A percentile compares a stretch with the other conserved stretches of the same genome.
phyloP scores from a whole-genome alignment of 108 stramenopile species.

The Nitzschia sp. region DNA sequence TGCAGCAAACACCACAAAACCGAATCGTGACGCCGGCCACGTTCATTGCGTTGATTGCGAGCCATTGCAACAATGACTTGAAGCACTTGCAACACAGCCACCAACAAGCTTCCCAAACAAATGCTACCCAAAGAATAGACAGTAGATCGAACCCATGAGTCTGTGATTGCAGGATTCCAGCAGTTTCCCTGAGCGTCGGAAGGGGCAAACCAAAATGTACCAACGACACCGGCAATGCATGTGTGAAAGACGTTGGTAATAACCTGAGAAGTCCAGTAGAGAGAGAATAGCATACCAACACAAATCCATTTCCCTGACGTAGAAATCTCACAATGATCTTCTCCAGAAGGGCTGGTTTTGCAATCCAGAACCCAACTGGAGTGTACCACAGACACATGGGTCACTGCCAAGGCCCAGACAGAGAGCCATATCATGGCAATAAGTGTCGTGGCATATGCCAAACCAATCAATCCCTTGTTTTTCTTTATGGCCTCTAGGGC shows the following conservation, averaged over 20 bases:
- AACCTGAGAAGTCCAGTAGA: slow-evolving; percentile 79
- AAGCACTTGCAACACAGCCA: slow-evolving; percentile 60
- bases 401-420: slow-evolving; percentile 36
- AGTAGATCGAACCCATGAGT: slow-evolving; percentile 47
- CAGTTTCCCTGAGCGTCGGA: slow-evolving; percentile 35
- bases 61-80: slow-evolving; percentile 36
- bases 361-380: slow-evolving; percentile 20
- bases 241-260: slow-evolving; percentile 77
- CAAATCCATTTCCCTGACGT: slow-evolving; percentile 13
- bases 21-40: slow-evolving; percentile 2
- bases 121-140: slow-evolving; percentile 73
- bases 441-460: slow-evolving; percentile 39
- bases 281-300: slow-evolving; percentile 50
- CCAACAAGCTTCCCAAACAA: slow-evolving; percentile 76
- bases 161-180: slow-evolving; percentile 37
- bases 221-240: slow-evolving; percentile 81
- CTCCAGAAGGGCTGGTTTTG: neutral
- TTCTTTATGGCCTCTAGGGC: slow-evolving; percentile 48
- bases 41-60: slow-evolving; percentile 21
- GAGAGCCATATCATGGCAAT: slow-evolving; percentile 39
- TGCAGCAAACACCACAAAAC: slow-evolving; percentile 45
- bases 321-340: slow-evolving; percentile 13
- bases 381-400: slow-evolving; percentile 9
- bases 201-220: slow-evolving; percentile 88
- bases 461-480: slow-evolving; percentile 43